Evolutionary conservation across 2,329 filamentous ascomycete genomes (phyloP).

Genomic region (Colletotrichum australisinense): DNA sequence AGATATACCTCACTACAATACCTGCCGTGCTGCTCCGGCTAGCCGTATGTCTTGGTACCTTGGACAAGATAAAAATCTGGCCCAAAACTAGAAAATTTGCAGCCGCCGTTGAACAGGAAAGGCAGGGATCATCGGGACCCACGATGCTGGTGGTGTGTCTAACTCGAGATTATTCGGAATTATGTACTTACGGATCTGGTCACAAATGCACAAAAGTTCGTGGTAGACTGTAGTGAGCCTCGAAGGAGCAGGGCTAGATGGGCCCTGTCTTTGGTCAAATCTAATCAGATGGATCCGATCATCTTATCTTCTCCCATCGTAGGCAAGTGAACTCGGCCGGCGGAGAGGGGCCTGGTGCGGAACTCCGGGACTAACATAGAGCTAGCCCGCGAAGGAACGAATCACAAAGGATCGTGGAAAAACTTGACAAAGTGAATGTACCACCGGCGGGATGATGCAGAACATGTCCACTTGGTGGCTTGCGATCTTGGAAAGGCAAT

Average conservation of each 20-base stretch:
- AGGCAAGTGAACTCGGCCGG: not conserved
- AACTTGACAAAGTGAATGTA: not conserved
- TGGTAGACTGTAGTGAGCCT: not conserved
- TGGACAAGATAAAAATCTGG: not conserved
- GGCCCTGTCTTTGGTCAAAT: not conserved
- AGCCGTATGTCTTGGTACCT: not conserved
- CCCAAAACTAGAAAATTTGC: not conserved
- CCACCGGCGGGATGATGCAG: not conserved
- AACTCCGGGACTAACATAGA: conserved; percentile 14
- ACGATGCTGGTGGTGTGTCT: not conserved
- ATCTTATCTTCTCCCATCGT: not conserved
- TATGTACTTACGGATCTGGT: not conserved
- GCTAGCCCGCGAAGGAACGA: not conserved
- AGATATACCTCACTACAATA: not conserved
- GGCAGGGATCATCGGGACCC: not conserved
- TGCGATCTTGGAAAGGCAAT: not conserved
- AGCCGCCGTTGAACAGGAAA: not conserved
- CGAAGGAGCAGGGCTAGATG: not conserved
- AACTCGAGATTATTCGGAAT: not conserved
- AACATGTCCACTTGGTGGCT: not conserved
- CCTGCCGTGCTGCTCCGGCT: not conserved
- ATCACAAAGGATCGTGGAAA: not conserved
- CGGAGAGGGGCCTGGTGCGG: not conserved
- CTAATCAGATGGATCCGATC: conserved; percentile 1
- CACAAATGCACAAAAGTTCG: not conserved